Base-by-base conservation (phyloP, 169 alveolate species). In the Plasmodium knowlesi region DNA sequence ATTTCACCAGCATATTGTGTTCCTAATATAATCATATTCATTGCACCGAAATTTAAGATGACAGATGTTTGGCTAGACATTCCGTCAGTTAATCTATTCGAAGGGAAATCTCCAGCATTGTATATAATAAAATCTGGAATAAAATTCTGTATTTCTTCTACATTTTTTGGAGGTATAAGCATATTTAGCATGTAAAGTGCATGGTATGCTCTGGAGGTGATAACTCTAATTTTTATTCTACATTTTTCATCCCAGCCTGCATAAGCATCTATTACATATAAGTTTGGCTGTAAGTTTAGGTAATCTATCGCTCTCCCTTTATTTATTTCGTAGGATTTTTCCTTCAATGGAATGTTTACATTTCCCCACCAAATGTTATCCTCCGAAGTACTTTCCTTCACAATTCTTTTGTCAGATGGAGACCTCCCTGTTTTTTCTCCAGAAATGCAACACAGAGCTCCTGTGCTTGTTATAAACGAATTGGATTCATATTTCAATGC, bases 1-100 rank as follows among this genome's bases (percentile, higher is more conserved):
- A 99, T 99, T 95, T 98, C 99, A 0, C 99, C 99, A 3, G 99
- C 99, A 91, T 99, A 99, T 95, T 98, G 98, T 19, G 99, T 96
- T 72, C 99, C 99, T 88, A 99, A 96, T 73, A 99, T 98, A 43
- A 97, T 98, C 97, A 98, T 97, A 92, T 98, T 98, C 94, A 98
- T 96, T 28, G 97, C 94, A 28, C 97, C 97, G 74, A 98, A 96
- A 96, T 97, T 97, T 76, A 99, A 95, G 74, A 97, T 95, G 12
- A 99, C 99, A 3, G 99, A 97, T 25, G 99, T 98, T 72, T 97
- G 97, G 50, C 99, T 95, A 22, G 98, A 73, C 96, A 89, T 95
- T 72, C 97, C 98, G 8, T 92, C 93, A 57, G 98, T 97, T 92
- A 93, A 95, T 30, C 98, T 93, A 91, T 98, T 98, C 41, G 99